Conservation (phyloP, 331 rosid species). For the Acacia pycnantha region DNA sequence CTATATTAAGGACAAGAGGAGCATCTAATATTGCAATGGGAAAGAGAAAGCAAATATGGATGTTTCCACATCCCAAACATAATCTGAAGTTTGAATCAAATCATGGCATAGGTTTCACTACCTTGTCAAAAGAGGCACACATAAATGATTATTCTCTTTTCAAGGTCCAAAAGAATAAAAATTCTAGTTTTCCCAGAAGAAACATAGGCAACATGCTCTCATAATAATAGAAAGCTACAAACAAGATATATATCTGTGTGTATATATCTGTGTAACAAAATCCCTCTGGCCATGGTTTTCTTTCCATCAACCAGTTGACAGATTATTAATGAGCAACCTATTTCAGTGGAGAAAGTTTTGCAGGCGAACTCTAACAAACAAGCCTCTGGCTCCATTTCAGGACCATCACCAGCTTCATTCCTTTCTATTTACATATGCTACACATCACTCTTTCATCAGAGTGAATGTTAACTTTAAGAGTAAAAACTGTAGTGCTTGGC, state of each 20-base stretch:
- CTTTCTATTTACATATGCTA: not conserved
- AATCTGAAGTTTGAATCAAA: not conserved
- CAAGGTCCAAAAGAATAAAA: not conserved
- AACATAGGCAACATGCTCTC: not conserved
- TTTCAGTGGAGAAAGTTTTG: not conserved
- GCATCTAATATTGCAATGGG: too few relatives aligned
- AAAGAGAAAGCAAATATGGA: too few relatives aligned
- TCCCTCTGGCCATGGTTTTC: not conserved
- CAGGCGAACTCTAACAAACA: not conserved
- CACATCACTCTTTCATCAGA: not conserved
- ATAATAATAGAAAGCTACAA: not conserved
- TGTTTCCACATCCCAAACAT: too few relatives aligned
- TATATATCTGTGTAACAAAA: not conserved
- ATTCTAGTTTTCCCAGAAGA: not conserved
- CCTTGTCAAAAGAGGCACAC: not conserved
- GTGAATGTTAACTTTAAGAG: slow-evolving; percentile 34
- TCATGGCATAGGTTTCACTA: not conserved
- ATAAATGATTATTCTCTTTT: too few relatives aligned
- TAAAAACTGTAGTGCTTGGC: slow-evolving; percentile 63
- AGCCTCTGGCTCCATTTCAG: not conserved
- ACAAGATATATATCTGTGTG: not conserved
- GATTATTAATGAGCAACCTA: not conserved
- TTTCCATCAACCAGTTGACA: not conserved
- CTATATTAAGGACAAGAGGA: too few relatives aligned
- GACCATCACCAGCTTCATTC: slow-evolving; percentile 2